Evolutionary conservation across 768 basidiomycete species (phyloP), one percentile per base, ranked within the genome.

Genomic region (Suillus hirtellus): DNA sequence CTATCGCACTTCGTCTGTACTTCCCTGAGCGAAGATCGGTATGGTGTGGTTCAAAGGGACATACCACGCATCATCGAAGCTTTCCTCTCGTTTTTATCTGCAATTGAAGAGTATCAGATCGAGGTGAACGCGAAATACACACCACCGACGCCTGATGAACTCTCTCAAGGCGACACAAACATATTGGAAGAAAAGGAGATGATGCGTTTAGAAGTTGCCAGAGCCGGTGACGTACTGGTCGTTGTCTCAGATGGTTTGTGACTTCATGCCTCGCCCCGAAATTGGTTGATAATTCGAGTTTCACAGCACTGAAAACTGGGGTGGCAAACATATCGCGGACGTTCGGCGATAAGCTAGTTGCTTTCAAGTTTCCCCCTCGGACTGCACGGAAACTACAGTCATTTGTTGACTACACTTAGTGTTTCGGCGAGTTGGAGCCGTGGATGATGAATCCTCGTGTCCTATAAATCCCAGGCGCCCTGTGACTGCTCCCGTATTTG

Each of bases 41-140:
- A 89, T 70, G 93, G 93, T 24, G 84, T 88, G 40, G 91, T 94
- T 14, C 94, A 95, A 72, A 81, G 90, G 12, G 94, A 95, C 70
- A 91, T 93, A 21, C 89, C 93, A 0, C 87, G 85, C 64, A 86
- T 93, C 35, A 73, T 96, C 3, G 93, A 96, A 72, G 89, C 89
- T 0, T 77, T 95, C 66, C 71, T 90, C 14, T 82, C 82, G 0
- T 90, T 89, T 77, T 80, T 93, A 21, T 71, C 74, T 1, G 89
- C 85, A 1, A 73, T 93, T 21, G 92, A 94, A 67, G 81, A 82
- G 37, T 88, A 88, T 63, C 84, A 86, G 61, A 71, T 68, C 1
- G 85, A 89, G 68, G 72, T 93, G 35, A 76, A 74, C 60, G 74
- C 78, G 3, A 67, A 75, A 24, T 77, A 79, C 65, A 73, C 76